A percentile compares a stretch with the other conserved stretches of the same genome.
Evolutionary conservation across 1,139 yeast species (phyloP).

Genomic region (Scheffersomyces segobiensis): DNA sequence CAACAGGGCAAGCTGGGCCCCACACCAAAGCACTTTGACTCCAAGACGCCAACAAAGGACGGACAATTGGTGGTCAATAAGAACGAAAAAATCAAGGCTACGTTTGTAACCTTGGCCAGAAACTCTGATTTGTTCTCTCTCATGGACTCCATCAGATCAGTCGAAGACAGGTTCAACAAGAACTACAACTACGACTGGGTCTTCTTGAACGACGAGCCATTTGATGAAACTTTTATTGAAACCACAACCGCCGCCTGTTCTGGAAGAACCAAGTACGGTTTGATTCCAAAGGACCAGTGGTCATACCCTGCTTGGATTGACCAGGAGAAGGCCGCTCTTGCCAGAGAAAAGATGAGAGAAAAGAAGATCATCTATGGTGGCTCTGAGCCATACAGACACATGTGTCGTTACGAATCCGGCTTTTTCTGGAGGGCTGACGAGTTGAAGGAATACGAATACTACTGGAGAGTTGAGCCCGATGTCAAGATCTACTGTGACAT

Average conservation of each 20-base stretch:
- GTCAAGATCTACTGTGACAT: slow-evolving; percentile 76
- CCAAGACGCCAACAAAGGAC: slow-evolving; percentile 28
- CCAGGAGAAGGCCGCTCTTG: slow-evolving; percentile 52
- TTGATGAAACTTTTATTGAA: slow-evolving; percentile 40
- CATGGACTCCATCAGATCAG: slow-evolving; percentile 42
- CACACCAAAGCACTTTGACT: not conserved
- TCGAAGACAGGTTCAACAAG: slow-evolving; percentile 47
- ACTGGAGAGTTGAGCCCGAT: slow-evolving; percentile 96
- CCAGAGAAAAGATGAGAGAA: slow-evolving; percentile 53
- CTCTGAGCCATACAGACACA: slow-evolving; percentile 67
- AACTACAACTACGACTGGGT: slow-evolving; percentile 50
- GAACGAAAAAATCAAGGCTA: slow-evolving; percentile 37
- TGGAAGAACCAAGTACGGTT: slow-evolving; percentile 44
- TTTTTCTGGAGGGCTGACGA: slow-evolving; percentile 80
- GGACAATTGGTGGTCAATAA: slow-evolving; percentile 9
- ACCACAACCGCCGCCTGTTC: slow-evolving; percentile 34
- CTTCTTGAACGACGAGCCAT: slow-evolving; percentile 45
- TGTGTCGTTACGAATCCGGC: slow-evolving; percentile 93
- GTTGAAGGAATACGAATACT: slow-evolving; percentile 73
- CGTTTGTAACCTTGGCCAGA: slow-evolving; percentile 48
- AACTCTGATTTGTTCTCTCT: slow-evolving; percentile 39
- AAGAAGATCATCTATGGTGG: slow-evolving; percentile 61
- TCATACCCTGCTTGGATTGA: slow-evolving; percentile 61
- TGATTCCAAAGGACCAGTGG: slow-evolving; percentile 50
- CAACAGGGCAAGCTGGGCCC: not conserved